A percentile compares a stretch with the other conserved stretches of the same genome.
These are phyloP conservation scores for Pyrus hybrid DNA, from an alignment of 331 rosid species.

Conservation along the genomic window DNA sequence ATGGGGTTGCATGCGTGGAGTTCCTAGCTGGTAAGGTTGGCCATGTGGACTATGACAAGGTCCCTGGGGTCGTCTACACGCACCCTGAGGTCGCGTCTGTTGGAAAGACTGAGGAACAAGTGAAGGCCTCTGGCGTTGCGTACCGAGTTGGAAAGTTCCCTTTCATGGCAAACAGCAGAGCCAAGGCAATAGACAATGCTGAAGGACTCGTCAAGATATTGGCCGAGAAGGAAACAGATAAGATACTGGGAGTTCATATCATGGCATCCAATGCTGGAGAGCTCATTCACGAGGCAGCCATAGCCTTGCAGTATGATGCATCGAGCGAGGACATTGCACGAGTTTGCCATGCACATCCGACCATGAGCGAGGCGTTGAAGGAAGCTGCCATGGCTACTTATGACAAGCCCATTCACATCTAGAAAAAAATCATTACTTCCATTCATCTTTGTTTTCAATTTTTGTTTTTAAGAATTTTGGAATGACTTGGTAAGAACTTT, in stretches of 20 bases:
- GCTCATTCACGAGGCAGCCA: conserved; percentile 89
- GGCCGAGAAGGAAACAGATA: conserved; percentile 92
- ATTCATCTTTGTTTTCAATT: conserved; percentile 29
- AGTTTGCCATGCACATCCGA: conserved; percentile 98
- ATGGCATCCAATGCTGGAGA: conserved; percentile 98
- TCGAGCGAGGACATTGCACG: conserved; percentile 97
- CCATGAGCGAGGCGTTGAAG: conserved; percentile 97
- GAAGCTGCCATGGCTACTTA: conserved; percentile 99
- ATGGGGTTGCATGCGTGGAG: conserved; percentile 97
- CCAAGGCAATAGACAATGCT: conserved; percentile 93
- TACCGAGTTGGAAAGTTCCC: conserved; percentile 97
- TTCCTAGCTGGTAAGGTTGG: conserved; percentile 89
- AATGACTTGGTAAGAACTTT: conserved; percentile 31
- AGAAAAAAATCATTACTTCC: conserved; percentile 12
- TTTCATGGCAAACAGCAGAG: conserved; percentile 90
- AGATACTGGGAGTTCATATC: conserved; percentile 93
- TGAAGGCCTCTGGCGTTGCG: conserved; percentile 55
- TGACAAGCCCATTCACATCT: conserved; percentile 98
- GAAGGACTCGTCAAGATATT: conserved; percentile 90
- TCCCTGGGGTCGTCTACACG: conserved; percentile 96
- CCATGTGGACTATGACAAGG: conserved; percentile 97
- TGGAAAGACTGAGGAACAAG: conserved; percentile 98
- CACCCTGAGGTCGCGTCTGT: conserved; percentile 93
- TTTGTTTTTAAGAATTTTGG: conserved; percentile 26
- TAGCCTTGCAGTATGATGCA: conserved; percentile 89